Conservation (phyloP, 495 filamentous ascomycete species). For the Daldinia decipiens region DNA sequence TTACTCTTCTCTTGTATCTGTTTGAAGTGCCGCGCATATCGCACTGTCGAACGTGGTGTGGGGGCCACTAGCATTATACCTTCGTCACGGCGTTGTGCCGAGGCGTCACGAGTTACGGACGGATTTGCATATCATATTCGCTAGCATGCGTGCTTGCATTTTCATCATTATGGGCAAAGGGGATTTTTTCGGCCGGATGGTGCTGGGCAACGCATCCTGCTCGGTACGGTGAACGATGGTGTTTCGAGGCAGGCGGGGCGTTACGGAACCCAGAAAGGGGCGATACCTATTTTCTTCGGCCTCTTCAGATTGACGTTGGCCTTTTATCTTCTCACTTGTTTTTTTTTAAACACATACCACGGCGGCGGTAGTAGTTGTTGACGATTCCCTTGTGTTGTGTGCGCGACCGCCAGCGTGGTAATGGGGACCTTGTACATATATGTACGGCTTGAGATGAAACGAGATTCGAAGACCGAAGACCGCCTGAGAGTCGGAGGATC, state of each 20-base stretch:
- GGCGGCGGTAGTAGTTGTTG: conserved; percentile 18
- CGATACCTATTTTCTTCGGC: conserved; percentile 15
- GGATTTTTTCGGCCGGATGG: conserved; percentile 33
- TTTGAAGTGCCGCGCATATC: conserved; percentile 23
- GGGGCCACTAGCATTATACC: conserved; percentile 34
- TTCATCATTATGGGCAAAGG: conserved; percentile 33
- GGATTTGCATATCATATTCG: conserved; percentile 46
- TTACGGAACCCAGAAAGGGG: conserved; percentile 28
- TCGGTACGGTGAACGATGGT: conserved; percentile 35
- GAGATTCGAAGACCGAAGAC: conserved; percentile 21
- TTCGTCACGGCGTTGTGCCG: conserved; percentile 38
- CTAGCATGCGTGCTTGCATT: conserved; percentile 38
- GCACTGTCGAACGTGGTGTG: conserved; percentile 19
- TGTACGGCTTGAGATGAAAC: conserved; percentile 20
- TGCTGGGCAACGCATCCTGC: conserved; percentile 41
- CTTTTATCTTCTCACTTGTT: conserved; percentile 10
- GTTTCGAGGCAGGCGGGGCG: conserved; percentile 37
- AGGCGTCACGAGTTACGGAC: conserved; percentile 50
- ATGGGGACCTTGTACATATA: conserved; percentile 39
- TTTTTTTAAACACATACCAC: conserved; percentile 15
- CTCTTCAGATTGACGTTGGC: conserved; percentile 35
- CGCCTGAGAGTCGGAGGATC: conserved; percentile 23
- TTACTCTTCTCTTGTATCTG: conserved; percentile 43
- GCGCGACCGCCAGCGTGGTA: conserved; percentile 14
- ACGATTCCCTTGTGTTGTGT: conserved; percentile 26